These are phyloP conservation scores for Saussurea involucrata DNA, from an alignment of 129 eudicot species.

Conservation along the genomic window DNA sequence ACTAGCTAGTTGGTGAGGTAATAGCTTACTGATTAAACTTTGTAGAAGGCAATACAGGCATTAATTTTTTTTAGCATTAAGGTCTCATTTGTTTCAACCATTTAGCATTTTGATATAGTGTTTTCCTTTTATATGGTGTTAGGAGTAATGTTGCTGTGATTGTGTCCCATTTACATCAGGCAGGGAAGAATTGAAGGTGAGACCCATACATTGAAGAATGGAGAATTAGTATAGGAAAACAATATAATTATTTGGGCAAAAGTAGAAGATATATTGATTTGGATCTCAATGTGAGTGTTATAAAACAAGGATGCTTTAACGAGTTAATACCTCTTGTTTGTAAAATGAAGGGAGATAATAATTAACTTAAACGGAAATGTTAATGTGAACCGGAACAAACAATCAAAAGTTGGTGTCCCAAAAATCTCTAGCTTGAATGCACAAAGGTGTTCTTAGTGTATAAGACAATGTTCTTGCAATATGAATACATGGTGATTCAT, in stretches of 20 bases:
- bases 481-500: background rate
- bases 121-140: background rate
- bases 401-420: background rate
- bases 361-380: background rate
- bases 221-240: background rate
- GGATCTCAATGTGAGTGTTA: background rate
- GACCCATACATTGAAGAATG: background rate
- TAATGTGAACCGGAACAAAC: background rate
- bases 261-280: background rate
- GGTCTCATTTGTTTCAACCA: background rate
- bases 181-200: background rate
- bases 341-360: background rate
- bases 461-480: background rate
- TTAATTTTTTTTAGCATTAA: no score
- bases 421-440: background rate
- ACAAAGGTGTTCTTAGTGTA: background rate
- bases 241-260: background rate
- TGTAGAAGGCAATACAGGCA: background rate
- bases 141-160: slow-evolving; percentile 7
- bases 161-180: background rate
- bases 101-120: background rate
- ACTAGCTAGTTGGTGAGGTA: background rate
- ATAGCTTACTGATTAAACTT: background rate
- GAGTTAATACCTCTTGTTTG: background rate
- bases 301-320: background rate